A percentile compares a stretch with the other conserved stretches of the same genome.
These are phyloP conservation scores for Ceratopteris richardii DNA, from an alignment of 75 land plant genomes.

Conservation along the genomic window DNA sequence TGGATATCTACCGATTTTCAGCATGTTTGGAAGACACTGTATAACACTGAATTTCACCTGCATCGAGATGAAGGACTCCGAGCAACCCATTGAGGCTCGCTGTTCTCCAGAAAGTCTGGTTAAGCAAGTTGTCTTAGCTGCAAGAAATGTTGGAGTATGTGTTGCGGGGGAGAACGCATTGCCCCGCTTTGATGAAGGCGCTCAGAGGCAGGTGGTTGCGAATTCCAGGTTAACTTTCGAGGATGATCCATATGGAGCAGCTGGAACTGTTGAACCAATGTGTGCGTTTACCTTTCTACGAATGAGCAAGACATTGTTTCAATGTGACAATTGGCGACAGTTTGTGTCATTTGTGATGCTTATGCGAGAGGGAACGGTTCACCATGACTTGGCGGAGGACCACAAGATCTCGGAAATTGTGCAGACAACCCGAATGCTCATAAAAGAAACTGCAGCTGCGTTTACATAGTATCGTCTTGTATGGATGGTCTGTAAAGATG, in stretches of 20 bases:
- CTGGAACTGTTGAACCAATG: slow-evolving; percentile 33
- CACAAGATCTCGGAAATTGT: too few relatives aligned
- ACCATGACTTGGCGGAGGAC: too few relatives aligned
- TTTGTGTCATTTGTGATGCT: slow-evolving; percentile 44
- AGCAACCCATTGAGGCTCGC: slow-evolving; percentile 40
- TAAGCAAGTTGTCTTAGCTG: slow-evolving; percentile 42
- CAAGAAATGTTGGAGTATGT: slow-evolving; percentile 29
- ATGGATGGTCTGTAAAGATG: too few relatives aligned
- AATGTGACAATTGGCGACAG: slow-evolving; percentile 24
- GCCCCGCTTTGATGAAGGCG: slow-evolving; percentile 34
- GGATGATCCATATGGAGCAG: too few relatives aligned
- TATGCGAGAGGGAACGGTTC: slow-evolving; percentile 28
- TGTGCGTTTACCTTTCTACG: too few relatives aligned
- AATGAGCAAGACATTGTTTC: too few relatives aligned
- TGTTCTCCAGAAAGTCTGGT: slow-evolving; percentile 65
- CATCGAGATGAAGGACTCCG: too few relatives aligned
- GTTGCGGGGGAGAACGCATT: slow-evolving; percentile 62
- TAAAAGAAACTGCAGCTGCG: too few relatives aligned
- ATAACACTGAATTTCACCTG: slow-evolving; percentile 59
- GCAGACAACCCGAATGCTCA: too few relatives aligned
- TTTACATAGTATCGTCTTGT: too few relatives aligned
- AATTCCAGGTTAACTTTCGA: too few relatives aligned
- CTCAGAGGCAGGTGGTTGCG: slow-evolving; percentile 43
- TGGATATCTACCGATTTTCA: slow-evolving; percentile 46
- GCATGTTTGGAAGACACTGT: slow-evolving; percentile 47